These are phyloP conservation scores for Podochytrium sp. DNA, from an alignment of 192 early-diverging fungal species.

Conservation along the genomic window DNA sequence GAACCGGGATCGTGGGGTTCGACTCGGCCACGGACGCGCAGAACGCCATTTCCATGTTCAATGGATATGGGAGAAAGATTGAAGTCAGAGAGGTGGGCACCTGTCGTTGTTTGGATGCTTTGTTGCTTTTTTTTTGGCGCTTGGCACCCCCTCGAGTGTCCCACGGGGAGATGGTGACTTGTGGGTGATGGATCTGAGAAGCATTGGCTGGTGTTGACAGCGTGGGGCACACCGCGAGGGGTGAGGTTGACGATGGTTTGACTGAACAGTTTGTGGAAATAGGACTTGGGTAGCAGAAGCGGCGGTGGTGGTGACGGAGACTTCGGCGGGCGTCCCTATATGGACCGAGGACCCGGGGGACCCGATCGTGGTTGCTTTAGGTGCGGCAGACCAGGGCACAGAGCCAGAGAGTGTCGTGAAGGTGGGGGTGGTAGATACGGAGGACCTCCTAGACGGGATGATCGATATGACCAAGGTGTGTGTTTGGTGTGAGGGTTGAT, in stretches of 20 bases:
- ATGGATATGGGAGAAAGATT: conserved; percentile 72
- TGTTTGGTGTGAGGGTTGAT: conserved; percentile 9
- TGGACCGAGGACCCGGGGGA: too few species aligned
- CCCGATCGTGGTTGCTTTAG: conserved; percentile 17
- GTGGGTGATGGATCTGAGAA: too few species aligned
- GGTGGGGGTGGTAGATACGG: conserved; percentile 28
- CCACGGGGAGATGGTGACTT: too few species aligned
- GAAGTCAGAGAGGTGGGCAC: conserved; percentile 78
- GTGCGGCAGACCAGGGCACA: conserved; percentile 21
- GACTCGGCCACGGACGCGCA: conserved; percentile 66
- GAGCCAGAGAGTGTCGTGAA: conserved; percentile 19
- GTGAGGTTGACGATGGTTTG: too few species aligned
- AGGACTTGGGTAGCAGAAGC: conserved; percentile 14
- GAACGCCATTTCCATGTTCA: conserved; percentile 78
- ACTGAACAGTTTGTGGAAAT: too few species aligned
- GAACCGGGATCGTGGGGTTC: conserved; percentile 76
- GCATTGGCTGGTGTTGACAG: conserved; percentile 3
- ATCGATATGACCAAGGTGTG: conserved; percentile 32
- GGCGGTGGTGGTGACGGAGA: conserved; percentile 23
- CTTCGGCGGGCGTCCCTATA: neutral
- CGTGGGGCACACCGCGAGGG: too few species aligned
- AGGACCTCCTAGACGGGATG: conserved; percentile 23
- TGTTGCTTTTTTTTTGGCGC: too few species aligned
- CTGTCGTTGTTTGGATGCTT: neutral
- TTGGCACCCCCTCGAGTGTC: too few species aligned